Evolutionary conservation across 768 basidiomycete genomes (phyloP), one percentile per base, ranked within the genome.

Genomic region (Rhizopogon vinicolor): DNA sequence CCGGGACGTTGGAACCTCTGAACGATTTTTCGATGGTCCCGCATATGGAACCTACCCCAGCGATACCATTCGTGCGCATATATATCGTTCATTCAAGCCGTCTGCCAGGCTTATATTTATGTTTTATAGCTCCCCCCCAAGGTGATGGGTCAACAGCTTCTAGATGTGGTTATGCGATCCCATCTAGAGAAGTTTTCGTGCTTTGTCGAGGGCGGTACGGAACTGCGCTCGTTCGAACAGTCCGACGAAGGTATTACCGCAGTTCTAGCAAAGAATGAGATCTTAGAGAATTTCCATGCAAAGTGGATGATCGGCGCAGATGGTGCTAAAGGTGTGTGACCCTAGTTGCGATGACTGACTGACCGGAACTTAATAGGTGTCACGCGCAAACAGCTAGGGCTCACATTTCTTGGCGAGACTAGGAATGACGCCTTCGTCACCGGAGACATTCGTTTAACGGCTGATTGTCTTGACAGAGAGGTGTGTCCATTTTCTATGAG

Each of bases 261-360:
- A 0, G 62, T 60, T 19, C 28, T 76, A 12, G 58, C 56, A 6
- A 69, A 63, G 41, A 48, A 39, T 6, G 43, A 41, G 13, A 58
- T 43, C 2, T 53, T 62, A 9, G 67, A 74, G 53, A 60, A 44
- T 2, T 37, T 63, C 3, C 53, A 18, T 7, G 55, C 51, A n/a
- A 56, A 61, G 12, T 77, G 64, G 59, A 52, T 78, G 1, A 60
- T 75, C 8, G 75, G 74, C 3, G 62, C 71, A 0, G 77, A 77
- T 59, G 76, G 75, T 5, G 75, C 72, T 2, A 62, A 59, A 56
- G 65, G 71, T 68, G 6, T 40, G 61, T 29, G 14, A 16, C 16
- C 8, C 19, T 43, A n/a, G 16, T 16, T 5, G 16, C 7, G n/a
- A 14, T 10, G 19, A 10, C 16, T 35, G 31, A 33, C 9, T 33